Evolutionary conservation across 2,329 filamentous ascomycete species (phyloP), one percentile per base, ranked within the genome.

Genomic region (Apiospora hydei): DNA sequence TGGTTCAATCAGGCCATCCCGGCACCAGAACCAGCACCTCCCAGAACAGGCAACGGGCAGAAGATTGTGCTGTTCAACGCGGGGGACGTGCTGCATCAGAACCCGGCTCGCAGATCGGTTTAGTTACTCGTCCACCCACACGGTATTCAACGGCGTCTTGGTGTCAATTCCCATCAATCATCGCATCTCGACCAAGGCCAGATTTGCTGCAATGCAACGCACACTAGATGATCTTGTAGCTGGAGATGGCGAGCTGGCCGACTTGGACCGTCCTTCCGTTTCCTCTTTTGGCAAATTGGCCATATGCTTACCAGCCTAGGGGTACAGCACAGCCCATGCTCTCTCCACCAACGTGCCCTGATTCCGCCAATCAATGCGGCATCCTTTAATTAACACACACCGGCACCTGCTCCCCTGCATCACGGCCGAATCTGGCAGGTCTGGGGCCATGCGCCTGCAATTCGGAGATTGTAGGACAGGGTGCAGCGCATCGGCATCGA

Each of bases 131-230:
- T n/a, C n/a, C 30, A 4, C 57, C 21, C 30, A 41, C 21, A 8
- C 57, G 57, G 18, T 30, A 64, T 34, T 64, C 30, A n/a, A 64
- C 34, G 18, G 53, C 41, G 41, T 18, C 30, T 43, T 16, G 5
- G 26, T 21, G 24, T 47, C 66, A 68, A 46, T 46, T 68, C 66
- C 66, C 66, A 68, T 68, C 66, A 68, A 68, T 68, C 66, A 68
- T 34, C 3, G 34, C n/a, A 21, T 68, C 66, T 7, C 13, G 8
- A 46, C 66, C 66, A 44, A 47, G 21, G 66, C 66, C 10, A 47
- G n/a, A 30, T 18, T 18, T 41, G 11, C 57, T 64, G 57, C 57
- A 64, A 64, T 64, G 57, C 57, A 41, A 64, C 57, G 8, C 18
- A 38, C 34, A n/a, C 57, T 64, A 64, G 57, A 14, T n/a, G 57